Conservation (phyloP, 352 stramenopile species). For the Phytophthora sojae region DNA sequence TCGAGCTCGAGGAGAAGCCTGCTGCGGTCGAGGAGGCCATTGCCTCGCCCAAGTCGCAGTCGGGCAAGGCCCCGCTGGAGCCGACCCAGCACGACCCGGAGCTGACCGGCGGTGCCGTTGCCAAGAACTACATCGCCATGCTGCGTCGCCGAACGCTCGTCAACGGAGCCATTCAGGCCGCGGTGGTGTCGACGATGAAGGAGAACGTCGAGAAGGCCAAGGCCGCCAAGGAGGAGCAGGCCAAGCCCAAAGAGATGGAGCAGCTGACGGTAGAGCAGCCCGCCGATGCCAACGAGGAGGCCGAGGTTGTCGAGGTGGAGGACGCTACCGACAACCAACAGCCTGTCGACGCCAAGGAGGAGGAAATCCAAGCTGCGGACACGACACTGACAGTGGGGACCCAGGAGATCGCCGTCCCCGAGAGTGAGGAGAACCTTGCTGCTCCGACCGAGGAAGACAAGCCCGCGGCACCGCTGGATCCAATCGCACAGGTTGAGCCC, state of each 20-base stretch:
- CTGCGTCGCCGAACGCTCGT: slow-evolving; percentile 26
- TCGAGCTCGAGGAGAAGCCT: slow-evolving; percentile 12
- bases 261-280: not conserved
- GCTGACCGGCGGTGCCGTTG: slow-evolving; percentile 13
- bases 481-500: not conserved
- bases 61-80: not conserved
- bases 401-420: not conserved
- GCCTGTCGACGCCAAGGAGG: not conserved
- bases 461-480: not conserved
- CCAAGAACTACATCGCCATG: slow-evolving; percentile 34
- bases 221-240: slow-evolving; percentile 2
- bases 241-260: slow-evolving; percentile 12
- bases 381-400: not conserved
- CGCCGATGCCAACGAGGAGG: not conserved
- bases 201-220: slow-evolving; percentile 30
- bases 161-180: slow-evolving; percentile 41
- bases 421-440: slow-evolving; percentile 5
- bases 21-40: not conserved
- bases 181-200: slow-evolving; percentile 46
- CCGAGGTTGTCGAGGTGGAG: not conserved
- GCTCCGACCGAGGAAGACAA: slow-evolving; percentile 7
- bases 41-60: slow-evolving; percentile 9
- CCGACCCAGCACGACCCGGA: slow-evolving; percentile 6
- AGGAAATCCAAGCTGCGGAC: not conserved
- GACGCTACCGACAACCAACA: not conserved